These are phyloP conservation scores for Knoxdaviesia capensis DNA, from an alignment of 2,329 filamentous ascomycete genomes.

Conservation along the genomic window DNA sequence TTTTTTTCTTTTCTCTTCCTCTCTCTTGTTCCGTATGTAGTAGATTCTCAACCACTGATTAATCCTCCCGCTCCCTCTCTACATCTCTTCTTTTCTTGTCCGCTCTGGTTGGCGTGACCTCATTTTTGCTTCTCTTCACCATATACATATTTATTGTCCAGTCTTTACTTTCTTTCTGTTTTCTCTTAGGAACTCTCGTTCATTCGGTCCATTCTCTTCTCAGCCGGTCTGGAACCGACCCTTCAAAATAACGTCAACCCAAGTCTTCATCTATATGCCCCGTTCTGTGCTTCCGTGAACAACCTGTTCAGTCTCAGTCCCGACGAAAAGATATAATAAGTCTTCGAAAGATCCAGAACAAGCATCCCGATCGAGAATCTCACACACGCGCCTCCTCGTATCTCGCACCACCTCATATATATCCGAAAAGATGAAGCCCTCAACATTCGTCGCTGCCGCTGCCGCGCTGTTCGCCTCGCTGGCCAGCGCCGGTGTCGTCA, in stretches of 20 bases:
- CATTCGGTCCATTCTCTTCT: not conserved
- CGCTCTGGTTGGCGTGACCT: not conserved
- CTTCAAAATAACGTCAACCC: not conserved
- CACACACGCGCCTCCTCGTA: too few relatives aligned
- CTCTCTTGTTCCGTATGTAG: not conserved
- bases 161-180: constrained; percentile 2
- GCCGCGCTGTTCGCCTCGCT: constrained; percentile 21
- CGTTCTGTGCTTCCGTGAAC: too few relatives aligned
- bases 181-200: not conserved
- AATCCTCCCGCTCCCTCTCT: too few relatives aligned
- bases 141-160: not conserved
- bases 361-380: too few relatives aligned
- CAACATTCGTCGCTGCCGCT: constrained; percentile 11
- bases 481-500: constrained; percentile 31
- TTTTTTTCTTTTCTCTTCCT: not conserved
- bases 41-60: too few relatives aligned
- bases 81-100: not conserved
- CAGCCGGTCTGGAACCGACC: constrained; percentile 1
- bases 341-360: too few relatives aligned
- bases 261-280: too few relatives aligned
- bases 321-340: too few relatives aligned
- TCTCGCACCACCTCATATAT: too few relatives aligned
- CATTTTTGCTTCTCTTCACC: not conserved
- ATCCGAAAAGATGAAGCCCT: constrained; percentile 18
- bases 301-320: too few relatives aligned